Base-by-base conservation (phyloP, 2,329 filamentous ascomycete genomes). In the Leptosphaerulina australis region DNA sequence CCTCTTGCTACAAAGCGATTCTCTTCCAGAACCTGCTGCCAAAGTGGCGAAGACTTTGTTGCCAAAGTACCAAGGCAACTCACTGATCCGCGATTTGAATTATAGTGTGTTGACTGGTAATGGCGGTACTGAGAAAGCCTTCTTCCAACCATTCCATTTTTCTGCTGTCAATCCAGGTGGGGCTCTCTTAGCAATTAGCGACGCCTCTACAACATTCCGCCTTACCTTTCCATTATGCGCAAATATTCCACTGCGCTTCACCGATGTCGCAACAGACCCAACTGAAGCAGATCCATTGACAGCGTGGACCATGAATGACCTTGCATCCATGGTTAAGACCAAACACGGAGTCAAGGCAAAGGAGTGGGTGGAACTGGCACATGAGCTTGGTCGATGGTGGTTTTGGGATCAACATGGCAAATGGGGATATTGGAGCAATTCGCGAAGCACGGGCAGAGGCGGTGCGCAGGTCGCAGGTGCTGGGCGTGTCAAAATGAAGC, bases 71-170 rank as follows among this genome's bases (percentile, higher is more conserved):
- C 54, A 57, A 22, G 56, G 56, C 9, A 50, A 57, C 28, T 59
- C 56, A 0, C 21, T 59, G 7, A 57, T 57, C 26, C 50, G 56
- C 8, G 20, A 53, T 3, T 36, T 55, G 15, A 39, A 57, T 34
- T 59, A 45, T 25, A 50, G 36, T 20, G 44, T 59, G n/a, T n/a
- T 37, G 12, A 55, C 50, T 2, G 25, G 20, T 18, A 31, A 45
- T 15, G 53, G 45, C 9, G 31, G 29, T 18, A 10, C 38, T 12
- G 41, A 15, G 5, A 36, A 46, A 12, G 45, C 56, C 3, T 59
- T 59, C 26, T 59, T 59, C 26, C 30, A 53, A 25, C 56, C 56
- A 3, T 57, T 59, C 46, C 56, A 59, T 21, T 59, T 59, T 29
- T 57, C 56, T 5, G 54, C 54, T 0, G 57, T 59, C 24, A 59